Percentiles rank a stretch among this genome's conserved stretches.
Evolutionary conservation across 331 rosid species (phyloP).

Genomic region (Erythrophleum ivorense): DNA sequence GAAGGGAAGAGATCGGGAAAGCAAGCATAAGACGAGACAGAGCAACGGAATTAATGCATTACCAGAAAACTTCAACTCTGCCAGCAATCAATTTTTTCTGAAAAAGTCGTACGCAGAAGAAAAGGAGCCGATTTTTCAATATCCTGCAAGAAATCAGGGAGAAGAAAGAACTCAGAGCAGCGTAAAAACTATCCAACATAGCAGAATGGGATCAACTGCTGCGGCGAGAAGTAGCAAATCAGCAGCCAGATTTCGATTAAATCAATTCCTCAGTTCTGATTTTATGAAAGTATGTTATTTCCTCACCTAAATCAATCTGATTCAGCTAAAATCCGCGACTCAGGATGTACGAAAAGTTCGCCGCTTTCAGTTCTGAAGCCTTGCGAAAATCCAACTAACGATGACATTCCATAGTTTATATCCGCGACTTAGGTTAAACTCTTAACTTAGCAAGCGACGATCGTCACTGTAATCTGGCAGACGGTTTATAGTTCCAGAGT

Average conservation of each 20-base stretch:
- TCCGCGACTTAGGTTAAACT: conserved; percentile 39
- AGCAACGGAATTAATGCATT: conserved; percentile 43
- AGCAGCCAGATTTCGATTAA: neutral
- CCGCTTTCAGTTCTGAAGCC: conserved; percentile 41
- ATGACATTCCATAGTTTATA: conserved; percentile 50
- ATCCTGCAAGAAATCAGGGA: conserved; percentile 23
- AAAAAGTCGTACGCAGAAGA: conserved; percentile 18
- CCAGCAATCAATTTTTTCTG: conserved; percentile 24
- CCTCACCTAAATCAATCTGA: conserved; percentile 62
- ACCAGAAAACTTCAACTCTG: conserved; percentile 44
- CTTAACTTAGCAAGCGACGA: conserved; percentile 12
- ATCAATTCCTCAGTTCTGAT: conserved; percentile 35
- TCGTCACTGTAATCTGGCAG: conserved; percentile 18
- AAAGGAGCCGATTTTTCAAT: conserved; percentile 15
- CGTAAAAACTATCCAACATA: neutral
- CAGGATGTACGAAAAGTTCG: conserved; percentile 9
- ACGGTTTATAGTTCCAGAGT: conserved; percentile 41
- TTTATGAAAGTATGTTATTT: conserved; percentile 30
- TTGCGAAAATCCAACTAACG: conserved; percentile 16
- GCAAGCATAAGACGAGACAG: neutral
- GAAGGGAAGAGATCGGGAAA: conserved; percentile 34
- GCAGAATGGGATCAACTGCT: conserved; percentile 1
- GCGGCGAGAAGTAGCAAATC: neutral
- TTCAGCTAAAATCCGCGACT: conserved; percentile 36
- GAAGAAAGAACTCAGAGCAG: conserved; percentile 27